Evolutionary conservation across 805 yeast genomes (phyloP).

Genomic region (Metschnikowia arizonensis): DNA sequence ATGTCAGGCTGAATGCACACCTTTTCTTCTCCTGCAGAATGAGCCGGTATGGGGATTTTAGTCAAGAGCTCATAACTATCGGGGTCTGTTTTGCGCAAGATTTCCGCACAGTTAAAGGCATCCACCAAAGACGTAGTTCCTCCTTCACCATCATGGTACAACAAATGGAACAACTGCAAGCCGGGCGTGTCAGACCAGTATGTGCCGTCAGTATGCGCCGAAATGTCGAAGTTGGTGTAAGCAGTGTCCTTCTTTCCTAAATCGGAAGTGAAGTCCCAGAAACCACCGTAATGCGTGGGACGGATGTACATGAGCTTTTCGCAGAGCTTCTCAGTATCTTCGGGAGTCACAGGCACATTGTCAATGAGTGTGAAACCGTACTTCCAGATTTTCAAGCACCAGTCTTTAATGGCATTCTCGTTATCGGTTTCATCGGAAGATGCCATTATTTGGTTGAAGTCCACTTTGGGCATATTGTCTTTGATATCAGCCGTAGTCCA

Average conservation of each 20-base stretch:
- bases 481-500: constrained; percentile 47
- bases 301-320: constrained; percentile 56
- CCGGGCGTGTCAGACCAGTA: constrained; percentile 75
- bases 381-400: constrained; percentile 50
- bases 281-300: constrained; percentile 75
- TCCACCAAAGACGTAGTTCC: constrained; percentile 67
- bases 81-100: constrained; percentile 44
- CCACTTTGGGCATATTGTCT: constrained; percentile 44
- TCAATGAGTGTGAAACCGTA: constrained; percentile 62
- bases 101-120: constrained; percentile 57
- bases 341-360: constrained; percentile 56
- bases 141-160: constrained; percentile 61
- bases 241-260: constrained; percentile 67
- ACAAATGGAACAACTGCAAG: constrained; percentile 61
- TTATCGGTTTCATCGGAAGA: constrained; percentile 26
- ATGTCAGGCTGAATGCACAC: constrained; percentile 56
- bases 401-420: constrained; percentile 47
- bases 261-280: constrained; percentile 75
- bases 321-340: constrained; percentile 54
- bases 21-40: constrained; percentile 67
- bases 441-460: constrained; percentile 44
- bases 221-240: constrained; percentile 62
- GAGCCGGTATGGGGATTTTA: constrained; percentile 56
- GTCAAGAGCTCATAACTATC: constrained; percentile 49
- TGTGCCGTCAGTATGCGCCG: constrained; percentile 69